Conservation (phyloP, 2,329 filamentous ascomycete genomes). For the Stagonosporopsis cucurbitacearum region DNA sequence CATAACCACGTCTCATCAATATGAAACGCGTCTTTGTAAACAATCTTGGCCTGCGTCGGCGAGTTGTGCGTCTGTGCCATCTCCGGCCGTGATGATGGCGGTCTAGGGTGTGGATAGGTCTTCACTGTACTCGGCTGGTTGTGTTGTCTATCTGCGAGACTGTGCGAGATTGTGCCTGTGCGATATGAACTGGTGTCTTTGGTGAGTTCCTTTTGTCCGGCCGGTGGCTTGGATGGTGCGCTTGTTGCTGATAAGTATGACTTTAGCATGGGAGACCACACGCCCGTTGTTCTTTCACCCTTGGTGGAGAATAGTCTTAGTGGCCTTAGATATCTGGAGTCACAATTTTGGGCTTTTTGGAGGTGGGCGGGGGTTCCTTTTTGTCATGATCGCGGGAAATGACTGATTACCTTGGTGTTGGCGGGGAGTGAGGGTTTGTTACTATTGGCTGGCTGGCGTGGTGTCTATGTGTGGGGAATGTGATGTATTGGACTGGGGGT, state of each 20-base stretch:
- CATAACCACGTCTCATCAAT: neutral
- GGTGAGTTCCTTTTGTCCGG: neutral
- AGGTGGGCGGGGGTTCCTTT: too few species aligned
- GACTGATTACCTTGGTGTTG: too few species aligned
- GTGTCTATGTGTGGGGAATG: too few species aligned
- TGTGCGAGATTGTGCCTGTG: neutral
- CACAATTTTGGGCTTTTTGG: too few species aligned
- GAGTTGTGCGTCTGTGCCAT: neutral
- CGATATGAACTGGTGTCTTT: neutral
- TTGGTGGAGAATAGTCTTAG: neutral
- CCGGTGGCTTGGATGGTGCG: too few species aligned
- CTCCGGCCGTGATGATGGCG: neutral
- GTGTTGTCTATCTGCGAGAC: neutral
- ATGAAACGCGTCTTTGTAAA: neutral
- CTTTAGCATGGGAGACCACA: neutral
- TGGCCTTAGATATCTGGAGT: neutral
- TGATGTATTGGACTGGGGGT: too few species aligned
- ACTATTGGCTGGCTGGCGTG: too few species aligned
- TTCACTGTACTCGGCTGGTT: neutral
- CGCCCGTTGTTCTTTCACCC: neutral
- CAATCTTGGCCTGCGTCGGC: neutral
- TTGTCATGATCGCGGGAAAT: too few species aligned
- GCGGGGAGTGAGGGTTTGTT: too few species aligned
- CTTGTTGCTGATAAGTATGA: too few species aligned
- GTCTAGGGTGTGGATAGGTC: neutral